Conservation (phyloP, 2,329 filamentous ascomycete species). For the Fusarium nodosum region DNA sequence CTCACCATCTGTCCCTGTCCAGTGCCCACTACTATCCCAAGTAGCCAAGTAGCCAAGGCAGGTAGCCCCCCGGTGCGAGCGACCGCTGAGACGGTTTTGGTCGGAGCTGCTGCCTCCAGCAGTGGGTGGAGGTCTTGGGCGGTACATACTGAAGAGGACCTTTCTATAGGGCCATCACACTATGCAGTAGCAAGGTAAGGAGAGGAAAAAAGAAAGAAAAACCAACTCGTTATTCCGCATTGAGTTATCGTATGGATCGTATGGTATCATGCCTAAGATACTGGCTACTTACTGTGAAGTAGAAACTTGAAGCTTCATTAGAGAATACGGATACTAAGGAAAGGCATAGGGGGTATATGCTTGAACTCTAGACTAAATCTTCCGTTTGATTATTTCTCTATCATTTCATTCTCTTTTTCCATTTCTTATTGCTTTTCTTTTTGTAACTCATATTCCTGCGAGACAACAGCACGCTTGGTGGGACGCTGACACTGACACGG, state of each 20-base stretch:
- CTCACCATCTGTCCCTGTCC: slow-evolving; percentile 19
- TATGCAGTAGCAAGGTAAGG: neutral
- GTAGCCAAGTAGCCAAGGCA: neutral
- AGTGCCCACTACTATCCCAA: neutral
- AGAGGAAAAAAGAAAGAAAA: neutral
- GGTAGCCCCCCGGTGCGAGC: slow-evolving; percentile 3
- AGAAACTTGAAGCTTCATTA: neutral
- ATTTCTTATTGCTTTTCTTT: neutral
- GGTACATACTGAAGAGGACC: no score
- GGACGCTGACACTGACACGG: neutral
- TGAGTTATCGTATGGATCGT: neutral
- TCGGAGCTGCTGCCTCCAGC: slow-evolving; percentile 22
- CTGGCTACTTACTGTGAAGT: neutral
- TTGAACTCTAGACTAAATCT: neutral
- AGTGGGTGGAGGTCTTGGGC: neutral
- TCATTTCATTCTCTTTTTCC: neutral
- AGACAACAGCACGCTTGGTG: slow-evolving; percentile 2
- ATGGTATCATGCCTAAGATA: neutral
- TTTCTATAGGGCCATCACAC: no score
- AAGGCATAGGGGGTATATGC: neutral
- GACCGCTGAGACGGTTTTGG: slow-evolving; percentile 38
- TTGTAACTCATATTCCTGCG: slow-evolving; percentile 1
- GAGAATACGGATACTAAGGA: neutral
- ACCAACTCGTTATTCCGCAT: neutral
- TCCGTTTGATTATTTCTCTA: neutral